Base-by-base conservation (phyloP, 1,284 basidiomycete genomes). In the Amylostereum chailletii region DNA sequence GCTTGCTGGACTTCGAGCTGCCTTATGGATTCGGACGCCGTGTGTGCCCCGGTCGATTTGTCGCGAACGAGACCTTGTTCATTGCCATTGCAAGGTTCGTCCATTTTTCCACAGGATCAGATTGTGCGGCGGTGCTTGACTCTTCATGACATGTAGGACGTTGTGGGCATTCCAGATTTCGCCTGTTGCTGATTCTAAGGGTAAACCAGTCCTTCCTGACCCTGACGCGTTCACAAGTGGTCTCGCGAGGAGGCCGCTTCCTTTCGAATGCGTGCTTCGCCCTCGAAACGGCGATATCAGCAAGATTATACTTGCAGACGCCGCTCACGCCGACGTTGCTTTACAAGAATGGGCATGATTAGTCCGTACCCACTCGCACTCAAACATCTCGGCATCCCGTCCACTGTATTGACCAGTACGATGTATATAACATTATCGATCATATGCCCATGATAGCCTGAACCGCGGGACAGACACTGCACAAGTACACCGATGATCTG, bases 1-100 rank as follows among this genome's bases (percentile, higher is more conserved):
- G 50, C 10, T 29, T 51, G 29, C 39, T 42, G 8, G 47, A 52
- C 49, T 55, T 56, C 41, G 40, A 46, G 5, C 42, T 51, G 5
- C 48, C 54, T 8, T 58, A 55, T 34, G 57, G 57, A 8, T 57
- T 58, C 27, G 55, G 57, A 39, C 40, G 57, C 26, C 42, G 57
- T 34, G 46, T 54, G 5, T 56, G 54, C 37, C 54, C 54, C 5
- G 54, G 54, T 1, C 42, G 42, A 34, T 31, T 49, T 26, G 49
- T 55, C 27, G 52, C 54, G 9, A 34, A 48, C 34, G 49, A 55
- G 41, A 41, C 51, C 3, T 6, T 51, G 10, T 53, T 53, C 47
- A 51, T 55, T 26, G 46, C 51, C 8, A 48, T 55, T n/a, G 34
- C 53, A 4, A 36, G 51, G 52, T 49, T 8, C 30, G 47, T 47